Evolutionary conservation across 306 rosid genomes (phyloP), one percentile per base, ranked within the genome.

Genomic region (Acacia acuminata): DNA sequence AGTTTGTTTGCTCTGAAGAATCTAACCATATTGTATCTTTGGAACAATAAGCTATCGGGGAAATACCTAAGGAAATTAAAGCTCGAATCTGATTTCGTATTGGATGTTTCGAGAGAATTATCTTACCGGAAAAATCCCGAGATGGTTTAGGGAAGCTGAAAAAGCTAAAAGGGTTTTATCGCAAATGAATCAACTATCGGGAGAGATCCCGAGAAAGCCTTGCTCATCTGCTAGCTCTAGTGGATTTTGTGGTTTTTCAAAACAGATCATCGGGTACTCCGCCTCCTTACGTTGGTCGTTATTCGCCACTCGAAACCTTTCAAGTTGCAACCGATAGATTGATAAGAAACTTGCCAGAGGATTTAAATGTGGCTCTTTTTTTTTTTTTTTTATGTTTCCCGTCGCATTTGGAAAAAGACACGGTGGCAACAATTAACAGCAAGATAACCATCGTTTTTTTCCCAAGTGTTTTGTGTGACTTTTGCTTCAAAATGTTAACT

Each of bases 251-350:
- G 19, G 7, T 89, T 71, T 89, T 70, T 48, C 10, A 5, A 65
- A 88, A 89, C 82, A 85, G 65, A 7, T 30, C 89, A 5, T 83
- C 88, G 4, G 93, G 93, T 3, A 48, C 19, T 10, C 20, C 88
- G 45, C 85, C 94, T 61, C 83, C 85, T 0, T 88, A 88, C 30
- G 75, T 91, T 4, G 94, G 94, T 6, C 77, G 74, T 66, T 45
- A 84, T 71, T 88, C 83, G 0, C 44, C 3, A 30, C 88, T 89
- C 12, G 10, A 5, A 58, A 55, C 51, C 4, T 83, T 89, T 32
- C 32, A 91, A 63, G 86, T 91, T 8, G 42, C 71, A 8, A 30
- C 25, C 6, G 89, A 91, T 71, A 81, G 15, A 70, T 80, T 91
- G 19, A 77, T 87, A 0, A 89, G 93, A 0, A 67, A 66, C 10